A percentile compares a stretch with the other conserved stretches of the same genome.
Conservation (phyloP, 148 eudicot species). For the Arctostaphylos glauca region DNA sequence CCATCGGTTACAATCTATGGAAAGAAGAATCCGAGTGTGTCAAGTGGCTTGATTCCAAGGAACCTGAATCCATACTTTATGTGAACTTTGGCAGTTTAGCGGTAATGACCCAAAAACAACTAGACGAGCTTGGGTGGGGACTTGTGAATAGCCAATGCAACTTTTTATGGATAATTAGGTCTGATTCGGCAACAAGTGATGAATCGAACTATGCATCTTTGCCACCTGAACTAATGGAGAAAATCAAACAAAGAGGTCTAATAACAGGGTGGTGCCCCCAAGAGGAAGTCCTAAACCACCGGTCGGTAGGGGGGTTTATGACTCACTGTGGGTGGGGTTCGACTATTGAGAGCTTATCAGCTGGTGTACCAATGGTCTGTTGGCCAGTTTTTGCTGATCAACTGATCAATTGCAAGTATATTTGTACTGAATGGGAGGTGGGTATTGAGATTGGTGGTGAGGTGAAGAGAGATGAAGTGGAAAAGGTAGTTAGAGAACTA, state of each 20-base stretch:
- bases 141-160: not conserved
- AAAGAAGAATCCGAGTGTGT: conserved; percentile 18
- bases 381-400: conserved; percentile 11
- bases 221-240: not conserved
- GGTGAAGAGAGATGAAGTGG: not conserved
- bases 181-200: not conserved
- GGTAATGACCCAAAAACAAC: not conserved
- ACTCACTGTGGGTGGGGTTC: not conserved
- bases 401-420: not conserved
- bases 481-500: not conserved
- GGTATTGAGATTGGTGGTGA: not conserved
- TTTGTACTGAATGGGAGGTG: not conserved
- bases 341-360: not conserved
- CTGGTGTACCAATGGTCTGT: not conserved
- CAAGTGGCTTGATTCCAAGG: conserved; percentile 3
- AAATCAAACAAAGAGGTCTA: conserved; percentile 7
- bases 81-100: conserved; percentile 13
- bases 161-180: not conserved
- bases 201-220: not conserved
- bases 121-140: not conserved
- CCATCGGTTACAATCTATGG: not conserved
- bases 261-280: conserved; percentile 17
- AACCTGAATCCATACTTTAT: conserved; percentile 6
- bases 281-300: not conserved
- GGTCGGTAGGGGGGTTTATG: not conserved